A percentile compares a stretch with the other conserved stretches of the same genome.
Conservation (phyloP, 2,329 filamentous ascomycete species). For the Claviceps sp. region DNA sequence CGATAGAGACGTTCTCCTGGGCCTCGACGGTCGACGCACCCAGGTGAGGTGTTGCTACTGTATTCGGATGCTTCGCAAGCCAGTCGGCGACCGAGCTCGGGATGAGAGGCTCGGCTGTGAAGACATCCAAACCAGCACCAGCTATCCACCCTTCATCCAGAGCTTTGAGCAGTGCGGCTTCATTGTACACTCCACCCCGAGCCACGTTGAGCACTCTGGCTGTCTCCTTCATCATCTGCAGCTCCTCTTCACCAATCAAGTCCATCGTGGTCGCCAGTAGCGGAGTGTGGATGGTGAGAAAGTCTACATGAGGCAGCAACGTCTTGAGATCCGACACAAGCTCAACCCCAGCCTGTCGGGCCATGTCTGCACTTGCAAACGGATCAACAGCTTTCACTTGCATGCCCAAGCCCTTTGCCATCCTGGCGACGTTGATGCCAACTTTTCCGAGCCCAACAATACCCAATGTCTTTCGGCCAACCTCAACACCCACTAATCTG, state of each 20-base stretch:
- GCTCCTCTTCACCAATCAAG: slow-evolving; percentile 53
- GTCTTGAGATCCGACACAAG: slow-evolving; percentile 42
- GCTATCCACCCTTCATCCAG: slow-evolving; percentile 59
- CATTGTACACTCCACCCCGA: slow-evolving; percentile 68
- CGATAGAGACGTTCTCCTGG: slow-evolving; percentile 71
- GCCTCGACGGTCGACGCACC: slow-evolving; percentile 72
- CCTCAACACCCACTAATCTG: slow-evolving; percentile 62
- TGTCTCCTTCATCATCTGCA: slow-evolving; percentile 58
- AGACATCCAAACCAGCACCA: slow-evolving; percentile 69
- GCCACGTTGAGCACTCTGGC: slow-evolving; percentile 69
- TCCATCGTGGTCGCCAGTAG: slow-evolving; percentile 64
- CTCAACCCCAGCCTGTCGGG: slow-evolving; percentile 51
- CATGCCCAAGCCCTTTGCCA: slow-evolving; percentile 68
- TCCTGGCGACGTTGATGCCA: slow-evolving; percentile 66
- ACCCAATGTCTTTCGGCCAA: slow-evolving; percentile 62
- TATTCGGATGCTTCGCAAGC: slow-evolving; percentile 55
- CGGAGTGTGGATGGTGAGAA: slow-evolving; percentile 71
- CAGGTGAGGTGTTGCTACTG: slow-evolving; percentile 67
- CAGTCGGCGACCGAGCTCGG: slow-evolving; percentile 41
- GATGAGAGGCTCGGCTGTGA: slow-evolving; percentile 56
- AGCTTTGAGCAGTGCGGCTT: slow-evolving; percentile 56
- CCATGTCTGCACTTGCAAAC: slow-evolving; percentile 62
- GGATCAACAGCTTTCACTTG: slow-evolving; percentile 62
- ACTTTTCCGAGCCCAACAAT: slow-evolving; percentile 76
- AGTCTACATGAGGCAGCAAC: slow-evolving; percentile 55